These are phyloP conservation scores for Petunia secreta DNA, from an alignment of 257 asterid genomes.

Conservation along the genomic window DNA sequence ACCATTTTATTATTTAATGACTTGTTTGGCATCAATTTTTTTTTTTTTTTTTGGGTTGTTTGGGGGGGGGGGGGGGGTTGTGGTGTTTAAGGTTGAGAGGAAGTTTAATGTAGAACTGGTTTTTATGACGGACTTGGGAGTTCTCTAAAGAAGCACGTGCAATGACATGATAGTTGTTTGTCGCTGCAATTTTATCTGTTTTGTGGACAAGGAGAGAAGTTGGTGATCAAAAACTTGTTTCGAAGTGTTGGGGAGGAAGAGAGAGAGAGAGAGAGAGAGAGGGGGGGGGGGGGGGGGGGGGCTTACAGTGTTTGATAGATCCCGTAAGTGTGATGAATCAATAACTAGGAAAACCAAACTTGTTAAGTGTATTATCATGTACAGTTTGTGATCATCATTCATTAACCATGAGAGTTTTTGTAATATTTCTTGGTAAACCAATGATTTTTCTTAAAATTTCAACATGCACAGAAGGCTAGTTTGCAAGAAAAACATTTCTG, in stretches of 20 bases:
- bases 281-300: no score
- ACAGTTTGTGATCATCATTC: neutral
- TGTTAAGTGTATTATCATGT: neutral
- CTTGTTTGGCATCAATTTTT: neutral
- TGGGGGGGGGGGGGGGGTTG: no score
- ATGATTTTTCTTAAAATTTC: neutral
- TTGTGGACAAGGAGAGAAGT: neutral
- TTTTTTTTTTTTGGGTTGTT: neutral
- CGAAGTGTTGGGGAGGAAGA: no score
- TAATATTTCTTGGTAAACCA: slow-evolving; percentile 6
- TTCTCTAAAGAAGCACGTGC: neutral
- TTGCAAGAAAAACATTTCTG: neutral
- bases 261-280: no score
- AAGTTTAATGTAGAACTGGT: no score
- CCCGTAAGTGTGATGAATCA: slow-evolving; percentile 7
- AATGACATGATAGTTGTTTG: slow-evolving; percentile 18
- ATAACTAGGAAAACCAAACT: neutral
- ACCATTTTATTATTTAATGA: neutral
- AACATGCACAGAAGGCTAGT: neutral
- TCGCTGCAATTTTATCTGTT: slow-evolving; percentile 6
- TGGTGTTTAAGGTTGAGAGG: slow-evolving; percentile 3
- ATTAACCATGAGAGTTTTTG: neutral
- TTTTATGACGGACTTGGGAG: no score
- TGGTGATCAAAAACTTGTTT: neutral
- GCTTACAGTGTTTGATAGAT: neutral